Evolutionary conservation across 768 basidiomycete species (phyloP).

Genomic region (Chlorophyllum brunneum): DNA sequence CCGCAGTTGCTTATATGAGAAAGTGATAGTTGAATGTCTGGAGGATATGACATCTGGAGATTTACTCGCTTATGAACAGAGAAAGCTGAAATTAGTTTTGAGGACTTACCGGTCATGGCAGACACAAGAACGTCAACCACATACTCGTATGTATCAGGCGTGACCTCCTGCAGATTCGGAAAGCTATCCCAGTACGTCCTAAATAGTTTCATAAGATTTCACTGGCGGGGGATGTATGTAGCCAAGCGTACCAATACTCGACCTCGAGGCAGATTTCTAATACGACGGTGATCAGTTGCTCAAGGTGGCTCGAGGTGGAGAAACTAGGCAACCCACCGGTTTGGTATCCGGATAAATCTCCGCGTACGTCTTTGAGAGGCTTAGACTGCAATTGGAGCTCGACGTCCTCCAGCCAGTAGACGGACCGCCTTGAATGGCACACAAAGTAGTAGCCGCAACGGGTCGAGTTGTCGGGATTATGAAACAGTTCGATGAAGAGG

Average conservation of each 20-base stretch:
- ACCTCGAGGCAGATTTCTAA: conserved; percentile 1
- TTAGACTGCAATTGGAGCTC: not conserved
- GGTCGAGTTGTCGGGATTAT: not conserved
- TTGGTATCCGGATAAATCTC: not conserved
- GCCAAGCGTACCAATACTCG: conserved; percentile 4
- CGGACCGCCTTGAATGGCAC: not conserved
- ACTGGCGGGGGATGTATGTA: not conserved
- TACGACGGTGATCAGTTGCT: not conserved
- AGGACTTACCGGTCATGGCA: conserved; percentile 6
- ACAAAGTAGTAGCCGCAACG: conserved; percentile 9
- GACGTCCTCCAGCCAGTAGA: conserved; percentile 7
- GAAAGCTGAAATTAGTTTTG: not conserved
- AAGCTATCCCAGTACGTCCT: conserved; percentile 8
- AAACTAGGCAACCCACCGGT: not conserved
- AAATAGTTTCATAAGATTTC: not conserved
- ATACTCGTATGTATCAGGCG: conserved; percentile 3
- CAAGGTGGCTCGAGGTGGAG: too few relatives aligned
- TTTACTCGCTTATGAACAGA: not conserved
- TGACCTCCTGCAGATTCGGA: not conserved
- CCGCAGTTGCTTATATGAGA: not conserved
- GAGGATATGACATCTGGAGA: conserved; percentile 4
- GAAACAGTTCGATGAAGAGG: not conserved
- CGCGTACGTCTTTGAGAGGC: not conserved
- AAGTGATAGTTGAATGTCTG: not conserved
- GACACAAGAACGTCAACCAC: not conserved